Base-by-base conservation (phyloP, 2,329 filamentous ascomycete species). In the Biscogniauxia marginata region DNA sequence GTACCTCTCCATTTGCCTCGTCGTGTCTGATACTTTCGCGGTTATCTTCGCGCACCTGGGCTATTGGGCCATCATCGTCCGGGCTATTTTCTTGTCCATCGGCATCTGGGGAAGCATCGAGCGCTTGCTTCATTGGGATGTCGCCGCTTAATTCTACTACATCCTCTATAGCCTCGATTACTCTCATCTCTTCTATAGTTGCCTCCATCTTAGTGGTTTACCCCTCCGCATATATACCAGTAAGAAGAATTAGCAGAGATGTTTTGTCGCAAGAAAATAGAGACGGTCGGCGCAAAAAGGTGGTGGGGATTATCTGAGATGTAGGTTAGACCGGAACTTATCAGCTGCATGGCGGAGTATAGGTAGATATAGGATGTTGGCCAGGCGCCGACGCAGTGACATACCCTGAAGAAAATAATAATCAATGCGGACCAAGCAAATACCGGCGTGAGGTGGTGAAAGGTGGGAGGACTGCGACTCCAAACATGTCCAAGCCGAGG, bases 171-270 rank as follows among this genome's bases (percentile, higher is more conserved):
- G 18, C 11, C 19, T 46, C 16, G 7, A 21, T 23, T 7, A 46
- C 8, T 4, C 11, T 18, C 21, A 39, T 39, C 22, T 47, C 22
- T 6, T 47, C 50, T 43, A 25, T 46, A 7, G 23, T 19, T 8
- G 45, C 44, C 18, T 49, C 45, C 56, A 61, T 61, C 20, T 45
- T 20, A 44, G 21, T 16, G 16, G 24, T 47, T 2, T 49, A 11
- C 24, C 49, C 23, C 49, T 49, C 30, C n/a, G 30, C 9, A 39
- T 5, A 16, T n/a, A 39, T 39, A 39, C 11, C 30, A n/a, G 30
- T 39, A 16, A 39, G n/a, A 39, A 16, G 9, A 16, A 16, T 39
- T 5, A 39, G n/a, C 30, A n/a, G 13, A 39, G 13, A 39, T 39
- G 30, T 39, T 39, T 39, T 9, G 30, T 39, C 3, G 11, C n/a